Evolutionary conservation across 2,329 filamentous ascomycete species (phyloP).

Genomic region (Blumeriella jaapii): DNA sequence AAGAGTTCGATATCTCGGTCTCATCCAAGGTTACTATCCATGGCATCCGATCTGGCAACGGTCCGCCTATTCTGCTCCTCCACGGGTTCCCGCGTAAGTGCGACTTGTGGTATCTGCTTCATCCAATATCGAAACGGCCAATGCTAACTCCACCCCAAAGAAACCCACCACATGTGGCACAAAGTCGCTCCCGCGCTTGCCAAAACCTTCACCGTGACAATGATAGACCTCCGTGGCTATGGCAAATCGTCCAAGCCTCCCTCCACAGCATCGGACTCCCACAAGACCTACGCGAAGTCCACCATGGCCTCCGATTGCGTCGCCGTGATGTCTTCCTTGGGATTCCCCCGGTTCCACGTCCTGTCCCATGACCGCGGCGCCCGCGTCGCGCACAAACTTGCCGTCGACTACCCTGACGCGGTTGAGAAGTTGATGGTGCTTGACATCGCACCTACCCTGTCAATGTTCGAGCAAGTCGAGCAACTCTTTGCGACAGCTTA

Average conservation of each 20-base stretch:
- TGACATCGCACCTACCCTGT: slow-evolving; percentile 43
- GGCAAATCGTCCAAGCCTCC: slow-evolving; percentile 37
- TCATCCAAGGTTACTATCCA: slow-evolving; percentile 32
- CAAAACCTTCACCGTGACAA: slow-evolving; percentile 32
- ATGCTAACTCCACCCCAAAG: slow-evolving; percentile 12
- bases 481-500: slow-evolving; percentile 36
- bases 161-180: slow-evolving; percentile 43
- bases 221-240: slow-evolving; percentile 41
- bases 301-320: slow-evolving; percentile 38
- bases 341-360: slow-evolving; percentile 33
- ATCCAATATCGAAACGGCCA: no score
- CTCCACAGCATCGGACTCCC: slow-evolving; percentile 3
- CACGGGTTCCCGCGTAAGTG: slow-evolving; percentile 36
- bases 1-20: slow-evolving; percentile 30
- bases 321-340: slow-evolving; percentile 34
- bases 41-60: slow-evolving; percentile 30
- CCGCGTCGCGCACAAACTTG: slow-evolving; percentile 40
- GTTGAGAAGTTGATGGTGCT: slow-evolving; percentile 33
- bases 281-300: slow-evolving; percentile 34
- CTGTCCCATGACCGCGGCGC: slow-evolving; percentile 47
- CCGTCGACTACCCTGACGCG: slow-evolving; percentile 30
- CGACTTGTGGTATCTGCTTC: neutral
- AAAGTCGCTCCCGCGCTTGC: slow-evolving; percentile 31
- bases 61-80: slow-evolving; percentile 35
- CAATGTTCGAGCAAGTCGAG: slow-evolving; percentile 37